phyloP scores from a whole-genome alignment of 192 early-diverging fungal species.

The Geranomyces variabilis region DNA sequence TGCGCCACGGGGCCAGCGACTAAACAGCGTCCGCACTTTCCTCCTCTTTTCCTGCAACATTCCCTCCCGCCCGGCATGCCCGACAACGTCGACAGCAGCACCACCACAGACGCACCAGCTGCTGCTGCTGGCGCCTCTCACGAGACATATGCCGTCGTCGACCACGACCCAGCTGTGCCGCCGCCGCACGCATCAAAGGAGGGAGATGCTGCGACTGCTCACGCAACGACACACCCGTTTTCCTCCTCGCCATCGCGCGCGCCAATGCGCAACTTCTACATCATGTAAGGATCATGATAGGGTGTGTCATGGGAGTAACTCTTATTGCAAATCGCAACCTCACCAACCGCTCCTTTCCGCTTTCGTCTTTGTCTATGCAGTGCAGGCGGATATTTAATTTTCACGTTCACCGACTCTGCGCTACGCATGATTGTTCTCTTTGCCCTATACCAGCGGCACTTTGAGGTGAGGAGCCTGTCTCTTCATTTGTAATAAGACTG shows the following conservation, averaged over 20 bases:
- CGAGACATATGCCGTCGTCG: neutral
- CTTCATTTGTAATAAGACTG: neutral
- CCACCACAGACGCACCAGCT: neutral
- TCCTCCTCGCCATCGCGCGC: neutral
- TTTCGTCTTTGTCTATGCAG: slow-evolving; percentile 12
- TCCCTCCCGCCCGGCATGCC: neutral
- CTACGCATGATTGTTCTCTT: slow-evolving; percentile 53
- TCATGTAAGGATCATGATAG: slow-evolving; percentile 32
- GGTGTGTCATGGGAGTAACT: too few relatives aligned
- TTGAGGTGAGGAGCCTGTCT: slow-evolving; percentile 22
- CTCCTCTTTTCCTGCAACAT: neutral
- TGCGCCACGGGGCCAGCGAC: neutral
- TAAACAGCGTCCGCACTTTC: neutral
- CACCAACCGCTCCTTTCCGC: neutral
- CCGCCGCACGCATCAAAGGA: neutral
- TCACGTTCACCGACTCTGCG: slow-evolving; percentile 51
- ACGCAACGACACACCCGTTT: neutral
- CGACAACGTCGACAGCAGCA: neutral
- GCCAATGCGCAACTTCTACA: slow-evolving; percentile 34
- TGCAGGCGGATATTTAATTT: slow-evolving; percentile 44
- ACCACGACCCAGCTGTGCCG: neutral
- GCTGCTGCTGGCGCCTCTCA: neutral
- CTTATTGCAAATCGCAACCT: neutral
- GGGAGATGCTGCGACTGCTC: neutral
- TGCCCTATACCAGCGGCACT: slow-evolving; percentile 37